Conservation (phyloP, 805 yeast genomes). For the Middelhovenomyces tepae region DNA sequence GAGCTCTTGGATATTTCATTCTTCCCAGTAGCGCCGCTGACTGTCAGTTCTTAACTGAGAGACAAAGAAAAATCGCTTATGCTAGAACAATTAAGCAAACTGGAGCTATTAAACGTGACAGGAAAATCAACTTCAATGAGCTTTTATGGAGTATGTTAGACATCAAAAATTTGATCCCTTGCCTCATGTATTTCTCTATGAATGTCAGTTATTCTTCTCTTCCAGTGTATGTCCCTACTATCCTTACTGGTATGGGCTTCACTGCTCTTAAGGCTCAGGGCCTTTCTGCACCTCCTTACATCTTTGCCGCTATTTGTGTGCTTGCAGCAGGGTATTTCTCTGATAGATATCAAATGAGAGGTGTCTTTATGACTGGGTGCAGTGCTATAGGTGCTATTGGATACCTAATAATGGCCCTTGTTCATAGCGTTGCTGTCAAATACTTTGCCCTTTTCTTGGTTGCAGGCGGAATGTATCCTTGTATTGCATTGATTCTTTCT, state of each 20-base stretch:
- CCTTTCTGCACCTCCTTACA: constrained; percentile 37
- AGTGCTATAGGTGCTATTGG: constrained; percentile 15
- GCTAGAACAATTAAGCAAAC: constrained; percentile 12
- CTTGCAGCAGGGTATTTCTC: constrained; percentile 37
- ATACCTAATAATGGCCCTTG: constrained; percentile 19
- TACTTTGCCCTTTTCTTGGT: constrained; percentile 23
- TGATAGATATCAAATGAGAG: constrained; percentile 25
- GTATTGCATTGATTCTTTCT: constrained; percentile 20
- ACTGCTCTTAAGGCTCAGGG: constrained; percentile 31
- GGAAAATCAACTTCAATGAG: constrained; percentile 9
- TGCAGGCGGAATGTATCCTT: constrained; percentile 21
- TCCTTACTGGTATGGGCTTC: constrained; percentile 34
- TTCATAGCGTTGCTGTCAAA: constrained; percentile 16
- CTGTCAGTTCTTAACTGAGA: constrained; percentile 40
- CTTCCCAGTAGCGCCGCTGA: constrained; percentile 31
- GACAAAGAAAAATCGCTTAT: constrained; percentile 24
- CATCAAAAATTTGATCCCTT: constrained; percentile 13
- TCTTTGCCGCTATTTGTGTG: constrained; percentile 31
- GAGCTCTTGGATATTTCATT: constrained; percentile 22
- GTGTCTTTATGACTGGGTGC: constrained; percentile 10
- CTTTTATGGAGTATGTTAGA: constrained; percentile 9
- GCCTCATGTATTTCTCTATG: constrained; percentile 13
- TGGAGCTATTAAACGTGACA: constrained; percentile 8
- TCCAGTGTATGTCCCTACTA: constrained; percentile 37
- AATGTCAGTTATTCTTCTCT: constrained; percentile 26